Evolutionary conservation across 1,284 basidiomycete genomes (phyloP), one percentile per base, ranked within the genome.

Genomic region (Fomitopsis palustris): DNA sequence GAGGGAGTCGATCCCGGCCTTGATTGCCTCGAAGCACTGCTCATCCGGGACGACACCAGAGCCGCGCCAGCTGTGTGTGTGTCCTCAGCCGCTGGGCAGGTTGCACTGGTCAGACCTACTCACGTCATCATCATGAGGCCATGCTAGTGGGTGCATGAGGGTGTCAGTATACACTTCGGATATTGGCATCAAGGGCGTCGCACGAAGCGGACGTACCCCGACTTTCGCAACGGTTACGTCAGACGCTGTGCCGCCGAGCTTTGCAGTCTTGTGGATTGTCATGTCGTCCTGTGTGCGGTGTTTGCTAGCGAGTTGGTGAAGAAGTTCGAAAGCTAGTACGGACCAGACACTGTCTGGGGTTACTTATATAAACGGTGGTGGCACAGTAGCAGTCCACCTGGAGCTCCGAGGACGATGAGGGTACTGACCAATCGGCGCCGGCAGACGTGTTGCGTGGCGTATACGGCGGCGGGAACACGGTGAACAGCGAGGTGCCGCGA

Each of bases 1-100:
- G 9, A 80, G 72, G 0, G 81, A 79, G 27, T 83, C 79, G 47
- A 88, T 74, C 12, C 81, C 81, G 6, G 84, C 81, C 68, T 83
- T 85, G 75, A 89, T 84, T 3, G 82, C 75, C 31, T 77, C 79
- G 60, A 89, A 87, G 17, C 78, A 78, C 19, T 79, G 72, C 55
- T 83, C 79, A 51, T 88, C 83, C 0, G 81, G 70, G 2, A 77
- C 69, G 16, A 73, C 74, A 19, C 65, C 67, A 17, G 78, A 74
- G 29, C 58, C 68, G 74, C 72, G 76, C 33, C 75, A 57, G 14
- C 55, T 61, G 55, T 27, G 17, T 5, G 39, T 17, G 12, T 8
- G 19, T 38, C 21, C 29, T 37, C 12, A 41, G 35, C 16, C 73
- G 49, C 2, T 25, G 25, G 27, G 27, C 6, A 19, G 25, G 12